Evolutionary conservation across 441 rosid genomes (phyloP).

Genomic region (Erodium texanum): DNA sequence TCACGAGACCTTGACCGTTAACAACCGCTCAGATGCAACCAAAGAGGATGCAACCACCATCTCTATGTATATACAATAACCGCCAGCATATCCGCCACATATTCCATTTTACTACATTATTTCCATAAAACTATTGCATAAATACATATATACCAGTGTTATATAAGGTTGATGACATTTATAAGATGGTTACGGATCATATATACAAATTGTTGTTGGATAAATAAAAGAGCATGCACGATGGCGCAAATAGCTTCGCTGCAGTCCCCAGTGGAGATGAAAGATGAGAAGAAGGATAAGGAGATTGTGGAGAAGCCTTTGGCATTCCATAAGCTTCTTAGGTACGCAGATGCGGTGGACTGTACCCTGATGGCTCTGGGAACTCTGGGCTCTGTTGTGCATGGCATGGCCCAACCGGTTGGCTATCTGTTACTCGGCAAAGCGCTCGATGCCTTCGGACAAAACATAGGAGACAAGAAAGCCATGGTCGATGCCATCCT

Average conservation of each 20-base stretch:
- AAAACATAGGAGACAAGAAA: conserved; percentile 18
- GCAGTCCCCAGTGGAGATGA: too few relatives aligned
- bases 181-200: too few relatives aligned
- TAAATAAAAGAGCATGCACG: too few relatives aligned
- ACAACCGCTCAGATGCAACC: too few relatives aligned
- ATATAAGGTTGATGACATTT: too few relatives aligned
- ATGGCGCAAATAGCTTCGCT: too few relatives aligned
- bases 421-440: conserved; percentile 54
- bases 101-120: background rate
- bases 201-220: too few relatives aligned
- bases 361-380: conserved; percentile 54
- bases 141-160: too few relatives aligned
- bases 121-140: background rate
- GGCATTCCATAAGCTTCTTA: conserved; percentile 37
- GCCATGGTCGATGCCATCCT: conserved; percentile 37
- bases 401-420: conserved; percentile 56
- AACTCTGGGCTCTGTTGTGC: conserved; percentile 40
- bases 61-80: background rate
- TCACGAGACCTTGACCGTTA: too few relatives aligned
- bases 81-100: background rate
- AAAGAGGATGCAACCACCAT: background rate
- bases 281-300: background rate
- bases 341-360: conserved; percentile 44
- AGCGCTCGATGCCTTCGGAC: conserved; percentile 52
- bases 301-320: conserved; percentile 9